Percentiles rank a stretch among this genome's conserved stretches.
phyloP scores from a whole-genome alignment of 2,329 filamentous ascomycete genomes.

The Hypomyces rosellus region DNA sequence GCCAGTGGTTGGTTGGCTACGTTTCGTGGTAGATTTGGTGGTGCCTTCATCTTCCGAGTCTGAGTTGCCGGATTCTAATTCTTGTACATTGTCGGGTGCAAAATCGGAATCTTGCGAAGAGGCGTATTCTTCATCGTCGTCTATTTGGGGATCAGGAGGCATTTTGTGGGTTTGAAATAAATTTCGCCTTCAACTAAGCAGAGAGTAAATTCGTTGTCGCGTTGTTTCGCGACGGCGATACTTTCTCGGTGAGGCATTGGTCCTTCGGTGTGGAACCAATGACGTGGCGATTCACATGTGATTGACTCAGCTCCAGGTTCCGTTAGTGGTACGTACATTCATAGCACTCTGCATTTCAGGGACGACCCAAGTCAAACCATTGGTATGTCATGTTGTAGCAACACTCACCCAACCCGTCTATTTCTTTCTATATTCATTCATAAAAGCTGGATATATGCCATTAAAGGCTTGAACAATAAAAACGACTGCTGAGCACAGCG shows the following conservation, averaged over 20 bases:
- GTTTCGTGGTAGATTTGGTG: conserved; percentile 22
- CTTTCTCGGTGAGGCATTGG: conserved; percentile 1
- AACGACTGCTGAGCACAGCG: too few relatives aligned
- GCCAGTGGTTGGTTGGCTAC: conserved; percentile 15
- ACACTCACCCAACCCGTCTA: too few relatives aligned
- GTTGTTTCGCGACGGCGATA: conserved; percentile 6
- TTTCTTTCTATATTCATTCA: too few relatives aligned
- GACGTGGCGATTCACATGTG: background rate
- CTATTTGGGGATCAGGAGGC: conserved; percentile 34
- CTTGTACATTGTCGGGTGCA: conserved; percentile 49
- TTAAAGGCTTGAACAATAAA: too few relatives aligned
- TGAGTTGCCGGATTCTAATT: conserved; percentile 42
- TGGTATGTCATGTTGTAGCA: too few relatives aligned
- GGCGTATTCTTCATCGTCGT: conserved; percentile 53
- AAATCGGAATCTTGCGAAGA: conserved; percentile 72
- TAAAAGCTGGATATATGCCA: too few relatives aligned
- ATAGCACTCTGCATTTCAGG: too few relatives aligned
- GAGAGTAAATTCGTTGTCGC: background rate
- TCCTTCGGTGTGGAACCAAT: conserved; percentile 10
- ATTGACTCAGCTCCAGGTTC: too few relatives aligned
- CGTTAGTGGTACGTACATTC: too few relatives aligned
- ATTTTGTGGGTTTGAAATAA: conserved; percentile 26
- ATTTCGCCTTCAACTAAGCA: too few relatives aligned
- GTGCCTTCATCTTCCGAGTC: conserved; percentile 40
- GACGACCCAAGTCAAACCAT: too few relatives aligned